A percentile compares a stretch with the other conserved stretches of the same genome.
phyloP scores from a whole-genome alignment of 805 yeast species.

The Candida ponderosae region DNA sequence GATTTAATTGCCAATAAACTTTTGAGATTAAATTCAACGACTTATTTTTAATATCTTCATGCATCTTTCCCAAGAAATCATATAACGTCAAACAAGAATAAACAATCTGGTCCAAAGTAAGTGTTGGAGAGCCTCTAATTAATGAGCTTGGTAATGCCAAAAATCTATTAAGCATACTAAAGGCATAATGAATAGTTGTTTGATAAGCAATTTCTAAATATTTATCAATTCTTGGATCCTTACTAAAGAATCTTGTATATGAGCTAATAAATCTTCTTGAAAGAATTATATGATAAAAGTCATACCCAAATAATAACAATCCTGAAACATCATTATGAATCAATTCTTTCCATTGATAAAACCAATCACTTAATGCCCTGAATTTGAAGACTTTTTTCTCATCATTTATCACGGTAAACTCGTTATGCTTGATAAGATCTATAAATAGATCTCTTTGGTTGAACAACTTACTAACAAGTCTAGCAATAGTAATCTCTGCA shows the following conservation, averaged over 20 bases:
- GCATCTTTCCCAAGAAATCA: conserved; percentile 35
- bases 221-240: conserved; percentile 15
- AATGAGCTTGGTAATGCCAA: conserved; percentile 35
- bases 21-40: conserved; percentile 40
- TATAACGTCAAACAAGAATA: conserved; percentile 47
- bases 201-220: conserved; percentile 24
- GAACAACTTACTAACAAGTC: conserved; percentile 16
- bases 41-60: conserved; percentile 29
- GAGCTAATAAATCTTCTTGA: conserved; percentile 29
- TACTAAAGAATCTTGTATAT: conserved; percentile 18
- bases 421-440: conserved; percentile 14
- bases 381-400: conserved; percentile 10
- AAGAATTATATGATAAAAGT: conserved; percentile 37
- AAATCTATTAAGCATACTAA: conserved; percentile 36
- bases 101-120: conserved; percentile 42
- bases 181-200: conserved; percentile 38
- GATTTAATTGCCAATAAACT: conserved; percentile 51
- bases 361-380: conserved; percentile 31
- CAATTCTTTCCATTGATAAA: conserved; percentile 33
- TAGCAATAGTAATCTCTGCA: conserved; percentile 37
- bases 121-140: conserved; percentile 48
- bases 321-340: conserved; percentile 41
- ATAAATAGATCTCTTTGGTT: conserved; percentile 14
- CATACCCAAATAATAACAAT: conserved; percentile 37
- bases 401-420: conserved; percentile 1